Conservation (phyloP, 371 early-diverging fungal species). For the Syncephalastrum monosporum region DNA sequence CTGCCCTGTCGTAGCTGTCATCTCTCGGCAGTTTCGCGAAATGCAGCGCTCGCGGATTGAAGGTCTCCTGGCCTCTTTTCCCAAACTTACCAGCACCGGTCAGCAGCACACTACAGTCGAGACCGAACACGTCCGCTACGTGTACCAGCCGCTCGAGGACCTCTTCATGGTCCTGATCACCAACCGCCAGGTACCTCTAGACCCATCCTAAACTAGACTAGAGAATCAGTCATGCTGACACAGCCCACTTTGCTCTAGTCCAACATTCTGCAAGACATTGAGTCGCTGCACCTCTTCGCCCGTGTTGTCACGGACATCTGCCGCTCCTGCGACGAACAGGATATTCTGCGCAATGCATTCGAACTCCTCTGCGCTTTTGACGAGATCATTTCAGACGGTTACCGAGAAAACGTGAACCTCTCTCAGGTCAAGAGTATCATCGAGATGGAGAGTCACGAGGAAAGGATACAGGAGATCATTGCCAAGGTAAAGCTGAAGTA, state of each 20-base stretch:
- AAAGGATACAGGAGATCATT: constrained; percentile 94
- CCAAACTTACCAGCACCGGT: constrained; percentile 87
- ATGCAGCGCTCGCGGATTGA: constrained; percentile 97
- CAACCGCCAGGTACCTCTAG: constrained; percentile 55
- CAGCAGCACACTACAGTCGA: constrained; percentile 97
- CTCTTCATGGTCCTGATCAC: constrained; percentile 90
- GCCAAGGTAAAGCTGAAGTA: constrained; percentile 58
- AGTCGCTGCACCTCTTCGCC: constrained; percentile 90
- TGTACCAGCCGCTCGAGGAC: constrained; percentile 95
- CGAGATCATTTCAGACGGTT: constrained; percentile 91
- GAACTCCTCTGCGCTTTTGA: constrained; percentile 93
- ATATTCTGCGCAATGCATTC: constrained; percentile 79
- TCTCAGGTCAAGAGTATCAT: constrained; percentile 88
- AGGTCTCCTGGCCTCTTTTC: constrained; percentile 93
- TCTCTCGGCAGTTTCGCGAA: constrained; percentile 96
- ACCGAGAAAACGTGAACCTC: constrained; percentile 81
- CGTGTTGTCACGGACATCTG: constrained; percentile 90
- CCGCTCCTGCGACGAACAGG: constrained; percentile 76
- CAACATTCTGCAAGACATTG: constrained; percentile 91
- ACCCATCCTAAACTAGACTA: background rate
- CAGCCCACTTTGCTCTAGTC: constrained; percentile 32
- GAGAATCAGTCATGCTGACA: background rate
- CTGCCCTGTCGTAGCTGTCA: constrained; percentile 64
- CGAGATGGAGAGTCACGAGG: constrained; percentile 97
- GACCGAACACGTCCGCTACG: constrained; percentile 94